Base-by-base conservation (phyloP, 2,329 filamentous ascomycete species). In the Aureobasidium musti region DNA sequence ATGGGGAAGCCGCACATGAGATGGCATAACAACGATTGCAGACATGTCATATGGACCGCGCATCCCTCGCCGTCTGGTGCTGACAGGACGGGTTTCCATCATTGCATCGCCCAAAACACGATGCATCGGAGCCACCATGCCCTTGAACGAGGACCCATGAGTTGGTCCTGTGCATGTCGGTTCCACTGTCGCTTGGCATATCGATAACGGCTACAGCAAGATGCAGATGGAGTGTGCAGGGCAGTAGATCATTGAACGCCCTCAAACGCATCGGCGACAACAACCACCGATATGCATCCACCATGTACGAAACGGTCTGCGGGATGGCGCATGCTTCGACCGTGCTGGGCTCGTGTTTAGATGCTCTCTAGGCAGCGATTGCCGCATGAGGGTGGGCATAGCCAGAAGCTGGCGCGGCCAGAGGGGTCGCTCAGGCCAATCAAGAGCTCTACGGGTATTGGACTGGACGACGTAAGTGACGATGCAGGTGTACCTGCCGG, bases 21-120 rank as follows among this genome's bases (percentile, higher is more conserved):
- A 64, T 53, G 49, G 47, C 61, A 64, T 37, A 53, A 54, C 21
- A 64, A 37, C 30, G 61, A 53, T 43, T 64, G 61, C 49, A 64
- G 61, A 54, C 49, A 53, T 64, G 61, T 54, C 61, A 64, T 64
- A 64, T 54, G 45, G 49, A 64, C 37, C 49, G 61, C 61, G 54
- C 26, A 63, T 63, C 59, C 45, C 54, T 45, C 26, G 23, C 47
- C 37, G 13, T 63, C 45, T 54, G 61, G 35, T 43, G 64, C 64
- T 60, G 64, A 66, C 64, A 66, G 61, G 23, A 35, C 61, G 37
- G 37, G 21, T 35, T 26, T 26, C 26, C 60, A 41, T 30, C 5
- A 41, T 35, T 64, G 30, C 33, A 28, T 37, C 50, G 49, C 37
- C 23, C 35, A 64, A 49, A 63, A 54, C 28, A 57, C 54, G 26